Conservation (phyloP, 164 flowering plant species). For the Vitis amurensis region DNA sequence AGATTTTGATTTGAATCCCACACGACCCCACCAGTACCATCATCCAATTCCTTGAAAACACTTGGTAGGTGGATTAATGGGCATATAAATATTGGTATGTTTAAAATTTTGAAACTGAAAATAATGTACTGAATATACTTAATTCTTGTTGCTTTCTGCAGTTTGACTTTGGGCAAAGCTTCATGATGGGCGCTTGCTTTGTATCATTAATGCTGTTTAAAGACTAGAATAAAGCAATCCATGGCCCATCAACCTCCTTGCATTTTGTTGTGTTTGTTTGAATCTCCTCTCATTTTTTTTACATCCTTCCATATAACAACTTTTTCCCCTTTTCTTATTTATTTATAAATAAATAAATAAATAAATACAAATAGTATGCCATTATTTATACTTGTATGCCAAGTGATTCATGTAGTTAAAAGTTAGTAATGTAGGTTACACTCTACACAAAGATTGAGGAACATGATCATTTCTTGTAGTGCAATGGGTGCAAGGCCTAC, state of each 20-base stretch:
- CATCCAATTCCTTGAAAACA: no score
- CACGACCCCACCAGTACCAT: no score
- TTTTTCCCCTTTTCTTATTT: neutral
- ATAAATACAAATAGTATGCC: neutral
- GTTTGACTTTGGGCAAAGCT: conserved; percentile 25
- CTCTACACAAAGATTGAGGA: no score
- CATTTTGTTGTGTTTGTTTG: neutral
- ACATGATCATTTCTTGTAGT: no score
- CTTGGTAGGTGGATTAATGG: no score
- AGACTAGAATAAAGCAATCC: conserved; percentile 16
- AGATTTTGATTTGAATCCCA: no score
- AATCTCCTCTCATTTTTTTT: neutral
- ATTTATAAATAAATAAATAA: neutral
- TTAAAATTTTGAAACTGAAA: neutral
- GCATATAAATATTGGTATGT: no score
- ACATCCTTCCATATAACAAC: conserved; percentile 14
- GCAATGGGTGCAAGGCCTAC: no score
- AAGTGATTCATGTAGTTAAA: no score
- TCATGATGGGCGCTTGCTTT: conserved; percentile 19
- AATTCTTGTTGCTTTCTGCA: conserved; percentile 6
- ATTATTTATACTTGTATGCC: neutral
- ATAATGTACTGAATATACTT: neutral
- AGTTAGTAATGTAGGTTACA: no score
- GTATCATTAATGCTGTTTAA: conserved; percentile 23
- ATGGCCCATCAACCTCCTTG: conserved; percentile 13